These are phyloP conservation scores for Rhizopus microsporus DNA, from an alignment of 371 early-diverging fungal species.

Conservation along the genomic window DNA sequence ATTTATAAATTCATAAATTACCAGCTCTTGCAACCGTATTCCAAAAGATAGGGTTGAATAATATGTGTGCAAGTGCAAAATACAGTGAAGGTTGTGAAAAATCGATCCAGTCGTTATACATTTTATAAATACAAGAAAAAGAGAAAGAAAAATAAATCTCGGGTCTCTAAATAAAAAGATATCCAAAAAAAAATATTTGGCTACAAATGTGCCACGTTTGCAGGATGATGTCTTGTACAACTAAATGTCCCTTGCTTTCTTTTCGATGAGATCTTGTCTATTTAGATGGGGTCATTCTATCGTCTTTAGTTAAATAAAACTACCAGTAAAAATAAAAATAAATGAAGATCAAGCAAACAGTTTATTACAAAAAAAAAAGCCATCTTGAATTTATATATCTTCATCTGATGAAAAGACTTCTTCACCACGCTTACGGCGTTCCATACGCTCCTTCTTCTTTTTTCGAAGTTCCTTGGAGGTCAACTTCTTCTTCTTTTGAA, in stretches of 20 bases:
- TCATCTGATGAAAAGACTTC: slow-evolving; percentile 55
- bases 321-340: too few species aligned
- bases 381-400: slow-evolving; percentile 30
- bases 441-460: slow-evolving; percentile 63
- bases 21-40: slow-evolving; percentile 84
- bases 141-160: too few species aligned
- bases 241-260: too few species aligned
- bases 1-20: slow-evolving; percentile 21
- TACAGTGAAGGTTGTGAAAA: slow-evolving; percentile 68
- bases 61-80: slow-evolving; percentile 66
- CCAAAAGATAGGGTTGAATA: slow-evolving; percentile 92
- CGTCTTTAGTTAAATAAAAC: too few species aligned
- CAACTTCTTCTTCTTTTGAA: slow-evolving; percentile 52
- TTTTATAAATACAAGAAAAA: neutral
- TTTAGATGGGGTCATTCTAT: too few species aligned
- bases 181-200: neutral
- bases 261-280: too few species aligned
- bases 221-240: neutral
- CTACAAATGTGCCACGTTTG: neutral
- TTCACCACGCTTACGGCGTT: slow-evolving; percentile 60
- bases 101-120: slow-evolving; percentile 40
- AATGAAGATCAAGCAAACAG: too few species aligned
- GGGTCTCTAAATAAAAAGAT: too few species aligned
- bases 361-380: neutral
- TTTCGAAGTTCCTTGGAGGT: slow-evolving; percentile 53